A percentile compares a stretch with the other conserved stretches of the same genome.
phyloP scores from a whole-genome alignment of 345 rosid species.

The Noccaea caerulescens region DNA sequence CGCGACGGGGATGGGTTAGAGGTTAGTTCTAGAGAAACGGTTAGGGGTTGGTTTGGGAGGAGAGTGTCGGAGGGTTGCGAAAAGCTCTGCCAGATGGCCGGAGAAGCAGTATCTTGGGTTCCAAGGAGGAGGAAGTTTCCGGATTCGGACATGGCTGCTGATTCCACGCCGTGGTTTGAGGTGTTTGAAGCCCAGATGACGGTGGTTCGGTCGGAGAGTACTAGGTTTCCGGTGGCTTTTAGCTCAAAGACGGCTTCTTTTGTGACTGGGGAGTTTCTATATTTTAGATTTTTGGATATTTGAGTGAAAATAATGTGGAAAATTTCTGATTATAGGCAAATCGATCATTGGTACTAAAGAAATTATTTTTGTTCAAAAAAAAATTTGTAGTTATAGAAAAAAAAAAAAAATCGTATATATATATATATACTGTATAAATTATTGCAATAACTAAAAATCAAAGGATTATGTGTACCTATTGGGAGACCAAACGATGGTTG shows the following conservation, averaged over 20 bases:
- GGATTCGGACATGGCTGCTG: constrained; percentile 71
- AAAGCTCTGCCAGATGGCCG: constrained; percentile 77
- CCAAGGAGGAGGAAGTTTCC: constrained; percentile 76
- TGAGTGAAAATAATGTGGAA: constrained; percentile 33
- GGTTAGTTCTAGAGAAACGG: constrained; percentile 69
- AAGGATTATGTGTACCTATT: constrained; percentile 55
- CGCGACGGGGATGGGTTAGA: constrained; percentile 52
- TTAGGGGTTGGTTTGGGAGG: constrained; percentile 81
- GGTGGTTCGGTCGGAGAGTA: constrained; percentile 57
- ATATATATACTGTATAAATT: background rate
- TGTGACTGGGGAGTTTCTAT: constrained; percentile 83
- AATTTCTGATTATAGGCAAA: background rate
- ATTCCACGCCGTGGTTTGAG: constrained; percentile 53
- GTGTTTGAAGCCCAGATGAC: constrained; percentile 81
- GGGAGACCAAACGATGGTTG: constrained; percentile 79
- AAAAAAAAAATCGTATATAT: background rate
- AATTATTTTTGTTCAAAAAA: background rate
- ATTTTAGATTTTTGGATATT: constrained; percentile 54
- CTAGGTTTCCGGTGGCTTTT: constrained; percentile 70
- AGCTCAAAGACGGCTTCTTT: constrained; percentile 72
- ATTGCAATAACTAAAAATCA: background rate
- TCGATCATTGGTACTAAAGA: background rate
- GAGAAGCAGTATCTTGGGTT: constrained; percentile 39
- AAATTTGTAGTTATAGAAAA: background rate
- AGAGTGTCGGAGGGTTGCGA: constrained; percentile 81